phyloP scores from a whole-genome alignment of 2,329 filamentous ascomycete species.

The Xylaria sp. region DNA sequence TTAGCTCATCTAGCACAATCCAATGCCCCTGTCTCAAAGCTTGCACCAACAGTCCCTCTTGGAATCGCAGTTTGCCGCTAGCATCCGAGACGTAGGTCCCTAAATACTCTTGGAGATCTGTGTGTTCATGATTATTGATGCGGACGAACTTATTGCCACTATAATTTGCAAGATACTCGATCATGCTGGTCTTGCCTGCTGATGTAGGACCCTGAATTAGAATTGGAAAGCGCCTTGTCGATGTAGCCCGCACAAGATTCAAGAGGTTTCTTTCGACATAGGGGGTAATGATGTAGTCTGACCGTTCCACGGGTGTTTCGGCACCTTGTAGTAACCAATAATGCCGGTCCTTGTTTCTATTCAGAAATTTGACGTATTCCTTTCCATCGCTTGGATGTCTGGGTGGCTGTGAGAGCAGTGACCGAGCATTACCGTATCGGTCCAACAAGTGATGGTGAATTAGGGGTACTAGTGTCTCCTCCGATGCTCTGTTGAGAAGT shows the following conservation, averaged over 20 bases:
- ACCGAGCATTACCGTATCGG: constrained; percentile 73
- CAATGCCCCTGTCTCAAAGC: constrained; percentile 93
- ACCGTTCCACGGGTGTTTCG: constrained; percentile 72
- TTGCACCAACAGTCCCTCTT: constrained; percentile 92
- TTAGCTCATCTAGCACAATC: constrained; percentile 98
- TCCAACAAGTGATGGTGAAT: constrained; percentile 84
- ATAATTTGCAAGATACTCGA: constrained; percentile 95
- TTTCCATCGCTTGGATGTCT: constrained; percentile 80
- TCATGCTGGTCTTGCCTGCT: constrained; percentile 99
- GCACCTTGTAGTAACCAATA: constrained; percentile 89
- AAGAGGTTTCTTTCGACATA: constrained; percentile 95
- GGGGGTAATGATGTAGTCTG: constrained; percentile 95
- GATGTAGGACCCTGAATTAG: constrained; percentile 97
- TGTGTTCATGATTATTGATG: constrained; percentile 99
- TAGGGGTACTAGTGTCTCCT: constrained; percentile 78
- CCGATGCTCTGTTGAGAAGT: constrained; percentile 82
- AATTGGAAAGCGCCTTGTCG: constrained; percentile 90
- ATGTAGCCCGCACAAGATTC: constrained; percentile 92
- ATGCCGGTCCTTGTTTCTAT: constrained; percentile 71
- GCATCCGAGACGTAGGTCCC: constrained; percentile 90
- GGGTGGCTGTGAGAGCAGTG: constrained; percentile 81
- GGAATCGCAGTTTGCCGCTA: constrained; percentile 87
- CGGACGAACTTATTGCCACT: constrained; percentile 97
- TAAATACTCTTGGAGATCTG: constrained; percentile 96
- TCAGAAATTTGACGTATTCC: constrained; percentile 81